phyloP scores from a whole-genome alignment of 2,329 filamentous ascomycete genomes.

The Pyrenophora tritici-repentis region DNA sequence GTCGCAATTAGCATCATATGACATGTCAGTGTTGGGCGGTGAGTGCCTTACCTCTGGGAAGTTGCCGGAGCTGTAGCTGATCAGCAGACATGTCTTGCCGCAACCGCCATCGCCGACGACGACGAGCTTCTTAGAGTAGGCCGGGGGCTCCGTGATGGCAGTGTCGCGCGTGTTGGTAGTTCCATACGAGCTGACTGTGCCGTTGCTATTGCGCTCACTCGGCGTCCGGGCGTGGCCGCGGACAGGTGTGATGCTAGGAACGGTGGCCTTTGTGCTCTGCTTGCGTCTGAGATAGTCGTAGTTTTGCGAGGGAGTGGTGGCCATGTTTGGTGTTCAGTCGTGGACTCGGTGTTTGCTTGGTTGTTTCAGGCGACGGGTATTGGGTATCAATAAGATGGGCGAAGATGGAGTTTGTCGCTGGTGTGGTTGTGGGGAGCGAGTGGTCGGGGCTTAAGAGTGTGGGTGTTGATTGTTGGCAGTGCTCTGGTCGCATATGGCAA shows the following conservation, averaged over 20 bases:
- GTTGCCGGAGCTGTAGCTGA: slow-evolving; percentile 98
- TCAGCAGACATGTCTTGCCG: slow-evolving; percentile 97
- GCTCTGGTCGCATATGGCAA: slow-evolving; percentile 24
- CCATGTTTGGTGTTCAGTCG: slow-evolving; percentile 23
- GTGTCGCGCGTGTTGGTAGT: slow-evolving; percentile 79
- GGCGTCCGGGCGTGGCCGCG: slow-evolving; percentile 57
- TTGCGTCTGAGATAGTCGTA: slow-evolving; percentile 65
- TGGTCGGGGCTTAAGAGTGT: slow-evolving; percentile 22
- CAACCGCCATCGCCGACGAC: slow-evolving; percentile 98
- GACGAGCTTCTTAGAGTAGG: slow-evolving; percentile 98
- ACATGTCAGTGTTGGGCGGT: not conserved
- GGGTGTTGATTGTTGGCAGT: slow-evolving; percentile 25
- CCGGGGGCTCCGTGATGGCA: slow-evolving; percentile 84
- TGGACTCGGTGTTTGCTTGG: slow-evolving; percentile 1
- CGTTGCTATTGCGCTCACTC: slow-evolving; percentile 77
- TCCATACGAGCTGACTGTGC: slow-evolving; percentile 84
- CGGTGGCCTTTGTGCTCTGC: slow-evolving; percentile 52
- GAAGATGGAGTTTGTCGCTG: slow-evolving; percentile 16
- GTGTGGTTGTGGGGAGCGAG: slow-evolving; percentile 14
- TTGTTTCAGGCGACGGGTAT: slow-evolving; percentile 5
- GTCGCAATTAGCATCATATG: slow-evolving; percentile 12
- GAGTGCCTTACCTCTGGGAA: slow-evolving; percentile 81
- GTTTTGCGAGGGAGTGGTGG: slow-evolving; percentile 47
- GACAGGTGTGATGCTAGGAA: slow-evolving; percentile 35
- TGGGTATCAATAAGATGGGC: slow-evolving; percentile 37